Percentiles rank a stretch among this genome's conserved stretches.
These are phyloP conservation scores for Microcyclospora tardicrescens DNA, from an alignment of 2,329 filamentous ascomycete genomes.

Conservation along the genomic window DNA sequence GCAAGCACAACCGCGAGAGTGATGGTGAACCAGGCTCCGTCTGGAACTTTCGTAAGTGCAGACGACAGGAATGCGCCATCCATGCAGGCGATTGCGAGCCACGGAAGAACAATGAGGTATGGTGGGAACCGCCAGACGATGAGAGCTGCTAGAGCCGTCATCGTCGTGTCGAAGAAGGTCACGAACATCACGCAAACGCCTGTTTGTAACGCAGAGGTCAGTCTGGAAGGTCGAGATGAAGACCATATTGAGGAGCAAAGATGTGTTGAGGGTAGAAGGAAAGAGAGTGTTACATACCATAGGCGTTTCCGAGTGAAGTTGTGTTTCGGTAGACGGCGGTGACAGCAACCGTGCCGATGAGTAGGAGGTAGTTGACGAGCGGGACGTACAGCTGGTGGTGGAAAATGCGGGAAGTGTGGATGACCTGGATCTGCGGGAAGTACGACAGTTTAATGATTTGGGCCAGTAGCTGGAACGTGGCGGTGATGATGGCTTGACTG, in stretches of 20 bases:
- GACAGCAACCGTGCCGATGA: slow-evolving; percentile 62
- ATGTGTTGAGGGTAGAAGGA: no score
- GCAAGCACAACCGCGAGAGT: slow-evolving; percentile 50
- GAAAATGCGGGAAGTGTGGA: slow-evolving; percentile 57
- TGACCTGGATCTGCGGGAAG: slow-evolving; percentile 61
- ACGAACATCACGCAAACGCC: slow-evolving; percentile 70
- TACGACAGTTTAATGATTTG: slow-evolving; percentile 63
- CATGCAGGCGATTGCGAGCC: slow-evolving; percentile 50
- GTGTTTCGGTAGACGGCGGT: slow-evolving; percentile 50
- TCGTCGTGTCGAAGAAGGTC: slow-evolving; percentile 63
- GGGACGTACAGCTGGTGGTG: slow-evolving; percentile 69
- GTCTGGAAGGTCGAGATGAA: slow-evolving; percentile 54
- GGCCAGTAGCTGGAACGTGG: slow-evolving; percentile 51
- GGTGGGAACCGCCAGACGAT: slow-evolving; percentile 56
- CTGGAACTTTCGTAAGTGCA: slow-evolving; percentile 57
- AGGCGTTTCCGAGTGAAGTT: slow-evolving; percentile 10
- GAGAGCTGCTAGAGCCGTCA: slow-evolving; percentile 59
- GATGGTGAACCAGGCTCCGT: slow-evolving; percentile 68
- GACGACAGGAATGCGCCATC: slow-evolving; percentile 60
- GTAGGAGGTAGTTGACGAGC: slow-evolving; percentile 62
- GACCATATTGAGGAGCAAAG: no score
- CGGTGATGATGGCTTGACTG: slow-evolving; percentile 67
- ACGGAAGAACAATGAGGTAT: slow-evolving; percentile 47
- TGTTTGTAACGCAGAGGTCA: no score
- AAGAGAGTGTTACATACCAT: no score